Conservation (phyloP, 257 asterid genomes). For the Solanum chiquidenum region DNA sequence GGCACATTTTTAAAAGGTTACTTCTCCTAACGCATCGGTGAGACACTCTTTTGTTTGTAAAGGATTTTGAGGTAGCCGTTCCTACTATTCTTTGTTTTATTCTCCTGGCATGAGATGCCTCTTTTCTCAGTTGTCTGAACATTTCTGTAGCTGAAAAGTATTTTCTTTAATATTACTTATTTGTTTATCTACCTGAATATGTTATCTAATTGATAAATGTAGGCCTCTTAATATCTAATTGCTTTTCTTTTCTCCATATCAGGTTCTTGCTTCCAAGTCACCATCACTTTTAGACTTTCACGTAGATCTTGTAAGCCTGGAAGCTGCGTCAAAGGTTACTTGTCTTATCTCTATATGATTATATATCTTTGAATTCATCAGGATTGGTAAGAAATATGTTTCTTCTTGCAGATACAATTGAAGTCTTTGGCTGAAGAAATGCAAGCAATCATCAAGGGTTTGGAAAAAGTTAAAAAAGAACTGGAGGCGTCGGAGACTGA, state of each 20-base stretch:
- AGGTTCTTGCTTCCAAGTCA: constrained; percentile 78
- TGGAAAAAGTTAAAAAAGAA: constrained; percentile 94
- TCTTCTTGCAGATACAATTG: constrained; percentile 69
- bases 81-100: neutral
- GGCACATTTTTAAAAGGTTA: neutral
- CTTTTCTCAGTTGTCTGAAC: neutral
- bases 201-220: neutral
- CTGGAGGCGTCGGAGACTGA: constrained; percentile 78
- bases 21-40: neutral
- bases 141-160: neutral
- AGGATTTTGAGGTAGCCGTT: neutral
- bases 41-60: neutral
- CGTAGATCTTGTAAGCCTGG: constrained; percentile 70
- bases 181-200: neutral
- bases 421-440: constrained; percentile 98
- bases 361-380: neutral
- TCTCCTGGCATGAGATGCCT: neutral
- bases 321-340: constrained; percentile 80
- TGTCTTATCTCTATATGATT: constrained; percentile 8
- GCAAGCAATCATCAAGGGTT: constrained; percentile 96
- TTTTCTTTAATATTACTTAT: neutral
- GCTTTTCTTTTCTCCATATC: constrained; percentile 6
- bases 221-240: neutral
- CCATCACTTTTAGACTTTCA: constrained; percentile 69
- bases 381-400: constrained; percentile 1